These are phyloP conservation scores for Talaromyces funiculosus DNA, from an alignment of 2,329 filamentous ascomycete species.

Conservation along the genomic window DNA sequence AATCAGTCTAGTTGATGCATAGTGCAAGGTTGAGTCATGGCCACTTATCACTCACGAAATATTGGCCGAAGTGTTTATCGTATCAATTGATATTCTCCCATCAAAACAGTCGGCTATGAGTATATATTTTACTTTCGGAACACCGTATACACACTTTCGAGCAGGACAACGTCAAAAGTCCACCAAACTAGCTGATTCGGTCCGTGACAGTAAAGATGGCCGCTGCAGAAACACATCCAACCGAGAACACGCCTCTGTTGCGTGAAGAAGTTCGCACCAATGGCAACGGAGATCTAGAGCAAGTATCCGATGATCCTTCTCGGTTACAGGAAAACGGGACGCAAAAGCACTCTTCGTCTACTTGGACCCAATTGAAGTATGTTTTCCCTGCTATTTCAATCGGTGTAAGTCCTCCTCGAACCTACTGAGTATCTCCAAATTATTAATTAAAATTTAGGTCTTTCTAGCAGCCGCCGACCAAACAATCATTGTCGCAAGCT, in stretches of 20 bases:
- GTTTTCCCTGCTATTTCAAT: conserved; percentile 58
- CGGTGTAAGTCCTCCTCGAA: conserved; percentile 41
- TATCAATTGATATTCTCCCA: background rate
- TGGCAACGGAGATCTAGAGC: conserved; percentile 23
- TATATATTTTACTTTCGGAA: background rate
- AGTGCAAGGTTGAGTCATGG: background rate
- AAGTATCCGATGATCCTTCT: conserved; percentile 23
- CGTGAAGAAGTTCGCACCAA: conserved; percentile 15
- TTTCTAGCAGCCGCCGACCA: conserved; percentile 71
- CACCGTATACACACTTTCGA: background rate
- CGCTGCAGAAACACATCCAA: background rate
- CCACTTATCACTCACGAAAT: background rate
- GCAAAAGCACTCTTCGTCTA: background rate
- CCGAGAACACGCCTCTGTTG: conserved; percentile 11
- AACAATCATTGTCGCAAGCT: conserved; percentile 72
- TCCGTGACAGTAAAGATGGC: background rate
- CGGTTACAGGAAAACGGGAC: background rate
- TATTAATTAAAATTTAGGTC: conserved; percentile 38
- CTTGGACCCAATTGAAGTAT: conserved; percentile 40
- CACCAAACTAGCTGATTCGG: too few relatives aligned
- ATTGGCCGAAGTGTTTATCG: background rate
- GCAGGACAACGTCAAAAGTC: background rate
- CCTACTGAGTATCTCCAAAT: background rate
- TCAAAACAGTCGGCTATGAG: background rate
- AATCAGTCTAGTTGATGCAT: background rate